Conservation (phyloP, 108 stramenopile species). For the Fragilariopsis cylindrus region DNA sequence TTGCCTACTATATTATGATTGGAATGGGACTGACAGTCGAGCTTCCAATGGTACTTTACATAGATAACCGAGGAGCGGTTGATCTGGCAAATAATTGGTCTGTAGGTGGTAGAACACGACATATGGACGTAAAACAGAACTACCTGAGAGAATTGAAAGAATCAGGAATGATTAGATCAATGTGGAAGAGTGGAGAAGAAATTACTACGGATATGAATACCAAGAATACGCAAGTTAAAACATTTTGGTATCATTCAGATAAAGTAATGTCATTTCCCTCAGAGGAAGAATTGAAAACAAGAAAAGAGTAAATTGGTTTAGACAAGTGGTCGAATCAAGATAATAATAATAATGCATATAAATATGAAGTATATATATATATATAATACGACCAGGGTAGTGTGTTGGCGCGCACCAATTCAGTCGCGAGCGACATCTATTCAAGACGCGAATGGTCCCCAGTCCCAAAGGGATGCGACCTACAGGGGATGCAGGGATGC, state of each 20-base stretch:
- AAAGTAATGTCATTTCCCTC: too few species aligned
- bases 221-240: not conserved
- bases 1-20: conserved; percentile 23
- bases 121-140: conserved; percentile 29
- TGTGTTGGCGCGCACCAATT: too few species aligned
- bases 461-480: too few species aligned
- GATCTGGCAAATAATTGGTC: conserved; percentile 45
- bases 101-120: conserved; percentile 39
- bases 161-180: conserved; percentile 10
- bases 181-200: not conserved
- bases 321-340: too few species aligned
- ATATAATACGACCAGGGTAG: too few species aligned
- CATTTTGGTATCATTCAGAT: too few species aligned
- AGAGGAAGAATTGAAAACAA: not conserved
- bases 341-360: too few species aligned
- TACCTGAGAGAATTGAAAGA: conserved; percentile 42
- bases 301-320: too few species aligned
- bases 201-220: conserved; percentile 3
- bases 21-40: conserved; percentile 31
- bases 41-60: conserved; percentile 42
- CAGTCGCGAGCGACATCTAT: too few species aligned
- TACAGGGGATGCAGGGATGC: too few species aligned
- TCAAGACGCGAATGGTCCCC: too few species aligned
- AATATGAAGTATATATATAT: too few species aligned
- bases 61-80: conserved; percentile 44